Evolutionary conservation across 169 alveolate genomes (phyloP).

Genomic region (Theileria parva): DNA sequence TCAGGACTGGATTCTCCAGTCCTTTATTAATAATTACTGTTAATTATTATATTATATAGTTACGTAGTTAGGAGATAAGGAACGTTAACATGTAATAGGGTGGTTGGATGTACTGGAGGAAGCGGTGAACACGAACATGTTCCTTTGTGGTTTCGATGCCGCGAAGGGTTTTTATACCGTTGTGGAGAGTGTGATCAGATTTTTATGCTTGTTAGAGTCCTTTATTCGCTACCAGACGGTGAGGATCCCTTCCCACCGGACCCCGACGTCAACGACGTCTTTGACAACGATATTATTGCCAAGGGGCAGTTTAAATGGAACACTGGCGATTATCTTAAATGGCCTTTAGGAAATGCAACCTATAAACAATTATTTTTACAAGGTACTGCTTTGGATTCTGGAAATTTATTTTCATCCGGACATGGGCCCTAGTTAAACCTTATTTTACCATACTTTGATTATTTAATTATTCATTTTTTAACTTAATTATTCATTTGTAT

Average conservation of each 20-base stretch:
- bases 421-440: neutral
- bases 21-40: neutral
- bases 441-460: neutral
- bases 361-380: slow-evolving; percentile 76
- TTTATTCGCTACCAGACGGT: slow-evolving; percentile 82
- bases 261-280: slow-evolving; percentile 86
- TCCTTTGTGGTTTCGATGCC: slow-evolving; percentile 82
- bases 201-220: slow-evolving; percentile 86
- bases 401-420: neutral
- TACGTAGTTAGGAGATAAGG: neutral
- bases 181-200: slow-evolving; percentile 92
- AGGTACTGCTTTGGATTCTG: slow-evolving; percentile 28
- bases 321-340: slow-evolving; percentile 77
- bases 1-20: neutral
- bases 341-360: slow-evolving; percentile 83
- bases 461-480: no score
- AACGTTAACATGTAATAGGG: slow-evolving; percentile 39
- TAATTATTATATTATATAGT: neutral
- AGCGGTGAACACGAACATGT: slow-evolving; percentile 88
- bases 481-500: no score
- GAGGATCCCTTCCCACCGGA: slow-evolving; percentile 84
- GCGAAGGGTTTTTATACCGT: slow-evolving; percentile 88
- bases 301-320: slow-evolving; percentile 84
- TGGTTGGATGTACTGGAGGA: slow-evolving; percentile 88
- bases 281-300: slow-evolving; percentile 79